A percentile compares a stretch with the other conserved stretches of the same genome.
Evolutionary conservation across 2,329 filamentous ascomycete species (phyloP).

Genomic region (Pseudophaeomoniella oleicola): DNA sequence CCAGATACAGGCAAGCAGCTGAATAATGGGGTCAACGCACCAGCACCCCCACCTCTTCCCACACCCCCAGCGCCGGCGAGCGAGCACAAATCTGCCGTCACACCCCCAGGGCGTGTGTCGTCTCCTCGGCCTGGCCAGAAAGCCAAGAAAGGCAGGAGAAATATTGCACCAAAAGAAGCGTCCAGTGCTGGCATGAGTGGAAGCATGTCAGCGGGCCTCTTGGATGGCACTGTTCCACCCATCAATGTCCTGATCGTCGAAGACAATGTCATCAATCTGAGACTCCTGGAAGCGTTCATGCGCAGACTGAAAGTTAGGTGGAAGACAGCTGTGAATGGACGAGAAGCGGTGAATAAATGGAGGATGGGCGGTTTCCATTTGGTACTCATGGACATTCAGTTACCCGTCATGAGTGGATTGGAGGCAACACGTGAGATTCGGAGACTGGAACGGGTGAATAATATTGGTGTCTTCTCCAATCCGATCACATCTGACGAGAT

Average conservation of each 20-base stretch:
- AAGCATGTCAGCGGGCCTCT: conserved; percentile 41
- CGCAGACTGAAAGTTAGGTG: conserved; percentile 90
- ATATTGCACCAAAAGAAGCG: conserved; percentile 24
- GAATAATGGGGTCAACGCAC: conserved; percentile 17
- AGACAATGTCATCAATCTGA: conserved; percentile 95
- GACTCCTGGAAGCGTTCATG: conserved; percentile 87
- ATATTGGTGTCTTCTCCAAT: conserved; percentile 65
- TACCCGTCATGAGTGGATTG: conserved; percentile 90
- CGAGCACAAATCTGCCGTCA: conserved; percentile 27
- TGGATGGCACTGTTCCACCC: conserved; percentile 75
- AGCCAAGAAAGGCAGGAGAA: conserved; percentile 41
- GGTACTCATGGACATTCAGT: conserved; percentile 95
- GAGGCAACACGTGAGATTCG: conserved; percentile 93
- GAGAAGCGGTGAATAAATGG: conserved; percentile 89
- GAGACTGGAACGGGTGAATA: conserved; percentile 74
- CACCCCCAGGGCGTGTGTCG: conserved; percentile 33
- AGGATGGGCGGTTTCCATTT: conserved; percentile 82
- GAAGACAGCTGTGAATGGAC: conserved; percentile 93
- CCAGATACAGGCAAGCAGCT: conserved; percentile 22
- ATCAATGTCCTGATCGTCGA: conserved; percentile 97
- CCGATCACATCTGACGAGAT: conserved; percentile 3
- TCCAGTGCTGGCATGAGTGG: conserved; percentile 15
- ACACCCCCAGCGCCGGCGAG: conserved; percentile 34
- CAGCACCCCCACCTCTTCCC: conserved; percentile 36
- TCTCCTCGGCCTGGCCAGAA: conserved; percentile 29